Conservation (phyloP, 2,329 filamentous ascomycete genomes). For the Paracamarosporium sp. region DNA sequence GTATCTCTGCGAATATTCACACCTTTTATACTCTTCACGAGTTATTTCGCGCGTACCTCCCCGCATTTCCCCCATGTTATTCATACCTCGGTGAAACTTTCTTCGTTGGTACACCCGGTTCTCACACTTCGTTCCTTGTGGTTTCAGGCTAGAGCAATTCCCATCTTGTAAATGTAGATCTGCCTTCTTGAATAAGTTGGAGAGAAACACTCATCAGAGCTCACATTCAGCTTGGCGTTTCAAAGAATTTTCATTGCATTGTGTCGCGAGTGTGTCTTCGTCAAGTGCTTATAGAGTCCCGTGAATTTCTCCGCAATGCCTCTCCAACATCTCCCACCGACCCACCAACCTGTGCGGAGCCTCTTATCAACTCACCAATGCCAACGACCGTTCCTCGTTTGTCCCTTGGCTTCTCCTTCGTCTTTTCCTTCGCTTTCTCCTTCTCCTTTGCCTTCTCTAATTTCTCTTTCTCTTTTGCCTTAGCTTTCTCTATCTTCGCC, state of each 20-base stretch:
- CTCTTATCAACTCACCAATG: background rate
- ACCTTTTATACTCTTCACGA: too few relatives aligned
- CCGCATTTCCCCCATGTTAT: too few relatives aligned
- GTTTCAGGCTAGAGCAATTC: too few relatives aligned
- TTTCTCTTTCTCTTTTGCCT: background rate
- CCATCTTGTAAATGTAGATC: too few relatives aligned
- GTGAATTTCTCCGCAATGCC: background rate
- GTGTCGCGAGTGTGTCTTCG: background rate
- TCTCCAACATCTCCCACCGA: slow-evolving; percentile 4
- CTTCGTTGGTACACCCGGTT: too few relatives aligned
- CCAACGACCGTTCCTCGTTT: background rate
- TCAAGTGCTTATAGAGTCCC: background rate
- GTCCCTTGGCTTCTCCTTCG: background rate
- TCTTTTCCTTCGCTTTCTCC: background rate
- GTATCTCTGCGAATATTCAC: too few relatives aligned
- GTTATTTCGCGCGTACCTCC: too few relatives aligned
- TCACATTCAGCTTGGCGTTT: too few relatives aligned
- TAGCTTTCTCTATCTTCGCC: background rate
- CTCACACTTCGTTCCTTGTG: too few relatives aligned
- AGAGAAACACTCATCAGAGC: too few relatives aligned
- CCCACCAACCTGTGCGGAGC: slow-evolving; percentile 3
- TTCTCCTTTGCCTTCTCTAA: background rate
- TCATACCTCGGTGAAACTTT: too few relatives aligned
- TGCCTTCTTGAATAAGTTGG: background rate
- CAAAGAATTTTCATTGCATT: too few relatives aligned